Evolutionary conservation across 2,329 filamentous ascomycete species (phyloP), one percentile per base, ranked within the genome.

Genomic region (Exserohilum turcica): DNA sequence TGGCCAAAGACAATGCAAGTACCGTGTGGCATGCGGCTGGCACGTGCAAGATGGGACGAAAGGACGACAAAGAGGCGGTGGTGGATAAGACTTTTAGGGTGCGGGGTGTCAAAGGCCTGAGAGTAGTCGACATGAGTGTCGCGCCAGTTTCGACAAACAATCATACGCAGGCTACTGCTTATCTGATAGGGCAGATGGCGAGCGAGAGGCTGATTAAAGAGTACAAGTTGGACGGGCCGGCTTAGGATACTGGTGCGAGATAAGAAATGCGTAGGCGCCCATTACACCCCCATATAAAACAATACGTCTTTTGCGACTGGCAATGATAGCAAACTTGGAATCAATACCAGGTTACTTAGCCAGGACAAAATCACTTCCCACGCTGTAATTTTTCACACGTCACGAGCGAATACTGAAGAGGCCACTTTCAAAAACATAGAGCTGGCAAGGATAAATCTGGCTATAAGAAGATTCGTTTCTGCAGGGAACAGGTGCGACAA

Each of bases 61-160:
- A 47, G 5, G 66, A 68, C 2, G 69, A 78, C 47, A 47, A 56
- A 7, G 61, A 59, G 18, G 73, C 72, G 1, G 74, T 76, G 27
- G 72, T 78, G 13, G 75, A 77, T 54, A 60, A 61, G 2, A 62
- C 64, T 28, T 75, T 70, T 19, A 66, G 64, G 33, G 76, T 79
- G 18, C 66, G 66, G 46, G 75, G 76, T 1, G 67, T 76, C 6
- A 48, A 73, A 24, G 68, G 70, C 1, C 47, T 78, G 35, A 61
- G 77, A 19, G 71, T 78, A 1, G 74, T 76, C 15, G 76, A 78
- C 56, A 29, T 72, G 52, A 71, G 69, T 43, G 68, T 74, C 28
- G 66, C 64, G 33, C 69, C 71, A 13, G 32, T 74, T 19, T 65
- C 67, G 24, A 66, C 70, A 6, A 73, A 71, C 43, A 74, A 74